Percentiles rank a stretch among this genome's conserved stretches.
Evolutionary conservation across 345 rosid genomes (phyloP).

Genomic region (Arabis hirsuta): DNA sequence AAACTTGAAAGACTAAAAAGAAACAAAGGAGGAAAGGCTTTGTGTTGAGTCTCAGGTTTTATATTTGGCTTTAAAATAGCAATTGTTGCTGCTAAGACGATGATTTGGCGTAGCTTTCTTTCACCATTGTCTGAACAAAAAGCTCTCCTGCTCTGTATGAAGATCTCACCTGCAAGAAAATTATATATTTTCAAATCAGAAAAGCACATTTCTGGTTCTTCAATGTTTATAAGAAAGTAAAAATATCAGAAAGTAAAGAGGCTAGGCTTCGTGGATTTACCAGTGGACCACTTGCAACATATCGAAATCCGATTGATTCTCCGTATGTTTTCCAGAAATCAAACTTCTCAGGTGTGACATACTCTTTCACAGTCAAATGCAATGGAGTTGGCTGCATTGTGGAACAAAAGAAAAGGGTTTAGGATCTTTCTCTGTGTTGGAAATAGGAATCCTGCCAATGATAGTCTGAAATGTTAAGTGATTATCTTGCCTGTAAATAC

Average conservation of each 20-base stretch:
- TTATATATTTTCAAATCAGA: constrained; percentile 11
- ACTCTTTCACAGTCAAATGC: constrained; percentile 95
- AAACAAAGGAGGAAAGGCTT: neutral
- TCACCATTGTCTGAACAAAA: constrained; percentile 91
- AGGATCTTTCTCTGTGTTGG: constrained; percentile 18
- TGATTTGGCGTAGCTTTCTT: constrained; percentile 52
- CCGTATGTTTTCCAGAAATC: constrained; percentile 94
- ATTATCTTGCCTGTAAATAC: constrained; percentile 75
- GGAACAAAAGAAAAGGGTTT: neutral
- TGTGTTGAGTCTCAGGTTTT: constrained; percentile 17
- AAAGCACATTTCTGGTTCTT: constrained; percentile 21
- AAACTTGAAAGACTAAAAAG: neutral
- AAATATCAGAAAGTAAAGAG: neutral
- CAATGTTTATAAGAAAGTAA: neutral
- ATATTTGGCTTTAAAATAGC: neutral
- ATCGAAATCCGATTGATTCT: constrained; percentile 93
- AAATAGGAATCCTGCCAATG: neutral
- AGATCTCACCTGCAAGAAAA: constrained; percentile 74
- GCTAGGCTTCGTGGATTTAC: constrained; percentile 50
- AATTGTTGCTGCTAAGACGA: constrained; percentile 3
- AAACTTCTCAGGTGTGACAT: constrained; percentile 92
- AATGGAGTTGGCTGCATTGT: constrained; percentile 89
- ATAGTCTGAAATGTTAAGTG: neutral
- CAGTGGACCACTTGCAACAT: constrained; percentile 97
- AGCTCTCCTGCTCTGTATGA: constrained; percentile 97